Evolutionary conservation across 805 yeast genomes (phyloP), one percentile per base, ranked within the genome.

Genomic region (Huiozyma naganishii): DNA sequence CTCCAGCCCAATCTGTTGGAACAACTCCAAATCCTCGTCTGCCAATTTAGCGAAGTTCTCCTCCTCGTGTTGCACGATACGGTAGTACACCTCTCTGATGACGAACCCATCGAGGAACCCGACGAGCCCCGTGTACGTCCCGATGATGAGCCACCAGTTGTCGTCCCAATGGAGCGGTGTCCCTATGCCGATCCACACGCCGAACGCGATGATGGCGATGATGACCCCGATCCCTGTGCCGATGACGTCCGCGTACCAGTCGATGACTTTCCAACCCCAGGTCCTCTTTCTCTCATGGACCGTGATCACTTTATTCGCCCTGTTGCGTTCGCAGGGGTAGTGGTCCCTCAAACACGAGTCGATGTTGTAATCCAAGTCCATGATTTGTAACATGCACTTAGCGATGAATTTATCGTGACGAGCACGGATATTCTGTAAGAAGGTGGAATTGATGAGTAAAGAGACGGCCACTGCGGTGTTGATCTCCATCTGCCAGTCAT

Each of bases 101-200:
- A 64, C 66, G 47, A 66, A 70, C 2, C 73, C 72, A 47, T 69
- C 73, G 39, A 65, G 42, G 47, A 68, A 69, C 1, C 73, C 73
- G 36, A 69, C 56, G 23, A 69, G 54, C 13, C 74, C 74, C 0
- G 73, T 66, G 46, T 70, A 69, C 1, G 74, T 68, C 39, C 74
- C 74, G 47, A 68, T 69, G 36, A 70, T 67, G 36, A 69, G 52
- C 72, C 72, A 69, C 74, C 73, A 69, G 44, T 67, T 57, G 39
- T 58, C 62, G 49, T 50, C 49, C 64, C 65, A 70, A 30, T 51
- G 28, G 66, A 69, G 57, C n/a, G 55, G 43, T 35, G 50, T 41
- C 36, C 74, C 74, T 32, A 67, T 53, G 23, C 54, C 53, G 12
- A 67, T 12, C 74, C 74, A 69, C 17, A 51, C 62, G 10, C 50